Evolutionary conservation across 495 filamentous ascomycete genomes (phyloP).

Genomic region (Penicillium longicatenatum): DNA sequence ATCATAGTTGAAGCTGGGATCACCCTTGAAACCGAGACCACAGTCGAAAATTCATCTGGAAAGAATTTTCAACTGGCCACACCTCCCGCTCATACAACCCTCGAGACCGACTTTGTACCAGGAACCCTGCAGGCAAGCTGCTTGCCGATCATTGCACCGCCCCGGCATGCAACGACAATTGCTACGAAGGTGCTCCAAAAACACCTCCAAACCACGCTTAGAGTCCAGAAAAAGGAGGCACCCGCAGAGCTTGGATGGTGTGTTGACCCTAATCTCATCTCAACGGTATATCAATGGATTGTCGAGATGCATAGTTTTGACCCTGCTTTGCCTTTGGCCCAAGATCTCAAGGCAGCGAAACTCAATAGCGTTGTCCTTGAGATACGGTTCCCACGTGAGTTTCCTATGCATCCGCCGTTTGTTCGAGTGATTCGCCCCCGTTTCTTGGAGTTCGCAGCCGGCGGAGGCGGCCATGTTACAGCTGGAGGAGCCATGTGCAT

Average conservation of each 20-base stretch:
- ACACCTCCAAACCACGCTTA: conserved; percentile 62
- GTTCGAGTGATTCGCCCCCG: conserved; percentile 81
- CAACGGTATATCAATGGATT: conserved; percentile 91
- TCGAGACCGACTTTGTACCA: conserved; percentile 65
- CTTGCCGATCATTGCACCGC: conserved; percentile 60
- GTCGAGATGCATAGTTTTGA: conserved; percentile 89
- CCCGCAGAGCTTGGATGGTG: conserved; percentile 84
- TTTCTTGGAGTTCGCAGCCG: conserved; percentile 67
- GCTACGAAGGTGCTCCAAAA: conserved; percentile 65
- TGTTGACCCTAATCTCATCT: conserved; percentile 59
- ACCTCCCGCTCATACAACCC: background rate
- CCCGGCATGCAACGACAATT: conserved; percentile 65
- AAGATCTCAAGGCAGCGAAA: conserved; percentile 66
- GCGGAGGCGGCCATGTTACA: conserved; percentile 90
- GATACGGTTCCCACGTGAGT: conserved; percentile 73
- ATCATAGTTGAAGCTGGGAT: too few relatives aligned
- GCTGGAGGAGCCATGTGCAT: conserved; percentile 88
- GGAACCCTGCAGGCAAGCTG: conserved; percentile 57
- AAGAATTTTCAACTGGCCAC: background rate
- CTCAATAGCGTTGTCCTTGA: conserved; percentile 75
- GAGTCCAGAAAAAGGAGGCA: conserved; percentile 62
- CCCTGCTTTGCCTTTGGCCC: conserved; percentile 62
- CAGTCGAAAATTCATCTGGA: background rate
- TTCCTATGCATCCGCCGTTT: conserved; percentile 80
- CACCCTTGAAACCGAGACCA: background rate